These are phyloP conservation scores for Solanum arcanum DNA, from an alignment of 257 asterid genomes.

Conservation along the genomic window DNA sequence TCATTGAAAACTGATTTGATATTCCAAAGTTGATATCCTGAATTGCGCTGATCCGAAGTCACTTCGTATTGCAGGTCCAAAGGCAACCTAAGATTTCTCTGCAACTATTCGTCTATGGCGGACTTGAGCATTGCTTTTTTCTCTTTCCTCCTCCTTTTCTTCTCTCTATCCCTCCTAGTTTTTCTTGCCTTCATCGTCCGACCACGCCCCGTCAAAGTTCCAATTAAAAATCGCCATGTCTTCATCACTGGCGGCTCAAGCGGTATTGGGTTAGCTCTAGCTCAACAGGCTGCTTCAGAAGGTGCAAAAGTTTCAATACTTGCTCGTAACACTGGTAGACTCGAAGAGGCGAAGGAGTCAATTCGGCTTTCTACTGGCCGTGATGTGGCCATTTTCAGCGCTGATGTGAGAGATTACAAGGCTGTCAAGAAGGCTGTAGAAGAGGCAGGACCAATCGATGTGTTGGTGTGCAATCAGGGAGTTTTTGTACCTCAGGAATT, in stretches of 20 bases:
- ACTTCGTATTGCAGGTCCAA: neutral
- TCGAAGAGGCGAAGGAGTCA: conserved; percentile 62
- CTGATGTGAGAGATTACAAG: conserved; percentile 75
- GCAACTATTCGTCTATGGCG: conserved; percentile 6
- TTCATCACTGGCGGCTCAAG: conserved; percentile 98
- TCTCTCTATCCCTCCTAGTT: conserved; percentile 48
- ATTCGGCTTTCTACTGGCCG: conserved; percentile 78
- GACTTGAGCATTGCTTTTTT: conserved; percentile 27
- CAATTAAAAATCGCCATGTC: conserved; percentile 79
- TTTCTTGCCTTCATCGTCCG: conserved; percentile 58
- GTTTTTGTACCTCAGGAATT: conserved; percentile 67
- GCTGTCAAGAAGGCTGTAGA: conserved; percentile 47
- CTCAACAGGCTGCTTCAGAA: conserved; percentile 49
- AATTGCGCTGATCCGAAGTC: neutral
- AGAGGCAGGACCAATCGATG: conserved; percentile 75
- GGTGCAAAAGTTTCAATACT: conserved; percentile 77
- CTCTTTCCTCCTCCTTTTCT: conserved; percentile 35
- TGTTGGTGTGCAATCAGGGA: conserved; percentile 85
- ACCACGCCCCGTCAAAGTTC: conserved; percentile 50
- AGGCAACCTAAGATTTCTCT: neutral
- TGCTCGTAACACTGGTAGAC: conserved; percentile 56
- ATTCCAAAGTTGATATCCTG: neutral
- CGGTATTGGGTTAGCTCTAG: conserved; percentile 92
- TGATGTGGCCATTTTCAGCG: conserved; percentile 63
- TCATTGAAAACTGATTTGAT: neutral